These are phyloP conservation scores for Penicillium mononematosum DNA, from an alignment of 495 filamentous ascomycete genomes.

Conservation along the genomic window DNA sequence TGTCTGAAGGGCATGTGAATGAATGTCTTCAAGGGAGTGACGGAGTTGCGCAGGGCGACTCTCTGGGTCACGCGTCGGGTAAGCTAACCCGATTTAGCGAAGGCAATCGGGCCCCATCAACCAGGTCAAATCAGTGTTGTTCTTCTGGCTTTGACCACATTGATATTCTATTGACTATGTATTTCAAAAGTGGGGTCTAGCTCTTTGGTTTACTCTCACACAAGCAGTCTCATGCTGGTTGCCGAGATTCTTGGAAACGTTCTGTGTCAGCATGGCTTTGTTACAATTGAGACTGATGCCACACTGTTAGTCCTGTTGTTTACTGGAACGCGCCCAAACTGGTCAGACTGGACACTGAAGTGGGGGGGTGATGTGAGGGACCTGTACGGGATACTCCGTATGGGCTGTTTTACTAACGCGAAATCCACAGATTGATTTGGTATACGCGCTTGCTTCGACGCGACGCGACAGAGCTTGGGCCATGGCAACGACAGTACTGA, in stretches of 20 bases:
- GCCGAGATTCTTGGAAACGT: neutral
- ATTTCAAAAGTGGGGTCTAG: neutral
- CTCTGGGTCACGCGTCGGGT: slow-evolving; percentile 45
- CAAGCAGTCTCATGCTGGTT: slow-evolving; percentile 5
- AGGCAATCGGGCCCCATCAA: slow-evolving; percentile 5
- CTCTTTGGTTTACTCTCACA: neutral
- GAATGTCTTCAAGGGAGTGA: slow-evolving; percentile 31
- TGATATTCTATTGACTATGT: neutral
- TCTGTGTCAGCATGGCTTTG: slow-evolving; percentile 9
- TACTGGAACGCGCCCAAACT: slow-evolving; percentile 4
- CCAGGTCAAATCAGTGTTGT: neutral
- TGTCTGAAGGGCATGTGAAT: slow-evolving; percentile 21
- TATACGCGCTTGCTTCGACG: slow-evolving; percentile 24
- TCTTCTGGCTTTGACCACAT: neutral
- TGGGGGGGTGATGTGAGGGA: slow-evolving; percentile 8
- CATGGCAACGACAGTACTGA: slow-evolving; percentile 13
- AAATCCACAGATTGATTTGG: slow-evolving; percentile 5
- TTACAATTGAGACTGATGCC: slow-evolving; percentile 8
- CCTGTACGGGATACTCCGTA: neutral
- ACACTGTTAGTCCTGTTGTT: slow-evolving; percentile 4
- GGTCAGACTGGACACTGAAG: neutral
- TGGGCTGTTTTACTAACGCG: slow-evolving; percentile 13
- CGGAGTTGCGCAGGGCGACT: slow-evolving; percentile 35
- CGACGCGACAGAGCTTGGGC: slow-evolving; percentile 24
- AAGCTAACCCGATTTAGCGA: slow-evolving; percentile 37